Percentiles rank a stretch among this genome's conserved stretches.
Evolutionary conservation across 352 stramenopile genomes (phyloP).

Genomic region (Pythium pyrilobum): DNA sequence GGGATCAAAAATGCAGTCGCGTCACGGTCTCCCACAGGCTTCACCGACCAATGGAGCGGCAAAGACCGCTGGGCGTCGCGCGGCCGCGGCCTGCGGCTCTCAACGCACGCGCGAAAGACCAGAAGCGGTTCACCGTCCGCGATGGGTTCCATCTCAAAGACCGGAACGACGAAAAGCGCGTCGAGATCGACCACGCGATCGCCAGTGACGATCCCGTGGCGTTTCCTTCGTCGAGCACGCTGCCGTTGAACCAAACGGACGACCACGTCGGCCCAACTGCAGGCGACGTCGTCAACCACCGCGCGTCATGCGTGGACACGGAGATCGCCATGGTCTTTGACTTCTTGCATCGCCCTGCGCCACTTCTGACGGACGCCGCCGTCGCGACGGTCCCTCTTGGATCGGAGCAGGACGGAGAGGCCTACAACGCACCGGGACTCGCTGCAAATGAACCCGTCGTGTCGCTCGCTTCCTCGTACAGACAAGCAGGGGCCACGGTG

Average conservation of each 20-base stretch:
- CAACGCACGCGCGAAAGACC: background rate
- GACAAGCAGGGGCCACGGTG: conserved; percentile 15
- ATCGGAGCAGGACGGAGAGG: no score
- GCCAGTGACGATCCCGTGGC: background rate
- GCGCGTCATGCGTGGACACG: conserved; percentile 1
- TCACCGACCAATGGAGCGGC: background rate
- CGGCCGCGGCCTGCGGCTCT: background rate
- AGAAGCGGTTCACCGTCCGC: conserved; percentile 56
- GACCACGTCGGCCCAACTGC: background rate
- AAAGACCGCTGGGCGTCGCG: background rate
- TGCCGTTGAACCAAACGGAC: conserved; percentile 5
- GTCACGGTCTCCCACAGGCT: background rate
- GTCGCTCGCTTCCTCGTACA: no score
- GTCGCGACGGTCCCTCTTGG: background rate
- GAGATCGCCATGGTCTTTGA: conserved; percentile 23
- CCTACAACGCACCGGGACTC: no score
- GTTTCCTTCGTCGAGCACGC: background rate
- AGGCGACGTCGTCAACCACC: background rate
- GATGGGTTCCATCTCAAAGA: conserved; percentile 70
- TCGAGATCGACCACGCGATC: conserved; percentile 37
- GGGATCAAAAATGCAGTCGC: background rate
- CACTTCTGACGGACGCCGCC: background rate
- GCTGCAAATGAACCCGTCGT: background rate
- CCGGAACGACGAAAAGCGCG: conserved; percentile 41
- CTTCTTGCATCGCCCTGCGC: conserved; percentile 15